These are phyloP conservation scores for Porpolomopsis calyptriformis DNA, from an alignment of 768 basidiomycete species.

Conservation along the genomic window DNA sequence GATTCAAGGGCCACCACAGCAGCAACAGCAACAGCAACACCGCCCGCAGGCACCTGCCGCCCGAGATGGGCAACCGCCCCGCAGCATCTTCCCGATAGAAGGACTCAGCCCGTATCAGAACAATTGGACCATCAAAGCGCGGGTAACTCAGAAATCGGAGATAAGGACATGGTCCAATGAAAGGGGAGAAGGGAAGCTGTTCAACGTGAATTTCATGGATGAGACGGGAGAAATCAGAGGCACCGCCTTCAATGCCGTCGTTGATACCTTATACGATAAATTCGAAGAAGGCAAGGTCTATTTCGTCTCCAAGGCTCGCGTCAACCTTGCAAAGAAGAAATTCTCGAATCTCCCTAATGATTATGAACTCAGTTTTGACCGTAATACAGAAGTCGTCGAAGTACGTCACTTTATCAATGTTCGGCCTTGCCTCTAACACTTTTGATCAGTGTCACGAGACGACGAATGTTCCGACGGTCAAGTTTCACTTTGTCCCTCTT, in stretches of 20 bases:
- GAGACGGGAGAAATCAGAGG: conserved; percentile 87
- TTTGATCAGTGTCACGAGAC: conserved; percentile 67
- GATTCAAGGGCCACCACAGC: conserved; percentile 10
- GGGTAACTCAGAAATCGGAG: conserved; percentile 82
- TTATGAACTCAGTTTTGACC: conserved; percentile 85
- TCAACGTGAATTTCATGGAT: conserved; percentile 89
- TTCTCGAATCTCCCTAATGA: conserved; percentile 86
- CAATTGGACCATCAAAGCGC: conserved; percentile 97
- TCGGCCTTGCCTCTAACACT: conserved; percentile 3
- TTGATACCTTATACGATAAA: conserved; percentile 73
- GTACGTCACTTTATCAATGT: conserved; percentile 27
- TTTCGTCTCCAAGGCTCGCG: conserved; percentile 78
- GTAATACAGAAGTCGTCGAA: conserved; percentile 76
- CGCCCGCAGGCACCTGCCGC: neutral
- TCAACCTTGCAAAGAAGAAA: conserved; percentile 95
- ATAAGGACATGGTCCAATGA: conserved; percentile 84
- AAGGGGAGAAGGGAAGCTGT: conserved; percentile 89
- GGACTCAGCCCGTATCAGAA: conserved; percentile 94
- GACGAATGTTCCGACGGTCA: conserved; percentile 64
- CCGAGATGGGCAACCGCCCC: conserved; percentile 21
- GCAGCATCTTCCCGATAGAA: conserved; percentile 77
- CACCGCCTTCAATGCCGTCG: conserved; percentile 82
- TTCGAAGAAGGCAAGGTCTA: conserved; percentile 90
- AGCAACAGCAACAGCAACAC: conserved; percentile 8
- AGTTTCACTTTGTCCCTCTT: conserved; percentile 72